Base-by-base conservation (phyloP, 768 basidiomycete species). In the Boletus tomentosulus region DNA sequence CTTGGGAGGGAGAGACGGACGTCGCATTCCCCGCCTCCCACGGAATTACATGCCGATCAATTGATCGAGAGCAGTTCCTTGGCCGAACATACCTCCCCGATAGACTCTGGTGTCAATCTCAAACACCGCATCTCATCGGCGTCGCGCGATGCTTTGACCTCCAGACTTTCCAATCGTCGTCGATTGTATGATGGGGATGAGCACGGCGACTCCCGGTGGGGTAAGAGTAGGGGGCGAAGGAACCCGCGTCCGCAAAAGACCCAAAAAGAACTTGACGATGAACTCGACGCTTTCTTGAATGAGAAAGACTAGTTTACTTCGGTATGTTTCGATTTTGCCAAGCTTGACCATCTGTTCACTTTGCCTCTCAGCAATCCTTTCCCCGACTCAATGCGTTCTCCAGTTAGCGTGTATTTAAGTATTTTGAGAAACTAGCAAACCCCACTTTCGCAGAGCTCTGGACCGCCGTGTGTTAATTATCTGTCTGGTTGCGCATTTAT, bases 211-310 rank as follows among this genome's bases (percentile, higher is more conserved):
- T 58, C 56, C 62, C 50, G 67, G 49, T 58, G 62, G 62, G 53
- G 57, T 60, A 64, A 58, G 57, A 62, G 70, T 60, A 63, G 72
- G 52, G 68, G 73, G 37, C 72, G 78, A 42, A 74, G 74, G 54
- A 66, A 66, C 54, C 64, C 69, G 55, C 74, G 77, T 11, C 73
- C 76, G 24, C 76, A 67, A 54, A 83, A 82, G 68, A 87, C 82
- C 1, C 84, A 84, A 64, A 81, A 87, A 69, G 88, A 92, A 60
- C 74, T 93, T 35, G 90, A 93, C 57, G 88, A 85, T 46, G 90
- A 93, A 63, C 73, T 92, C 45, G 90, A 92, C 31, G 85, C 86
- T 15, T 92, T 92, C 69, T 67, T 89, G 58, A 82, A 80, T 27
- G 75, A 77, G 57, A 75, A 74, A 59, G 70, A 75, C 54, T 78